Evolutionary conservation across 2,329 filamentous ascomycete species (phyloP).

Genomic region (Fusarium sp.): DNA sequence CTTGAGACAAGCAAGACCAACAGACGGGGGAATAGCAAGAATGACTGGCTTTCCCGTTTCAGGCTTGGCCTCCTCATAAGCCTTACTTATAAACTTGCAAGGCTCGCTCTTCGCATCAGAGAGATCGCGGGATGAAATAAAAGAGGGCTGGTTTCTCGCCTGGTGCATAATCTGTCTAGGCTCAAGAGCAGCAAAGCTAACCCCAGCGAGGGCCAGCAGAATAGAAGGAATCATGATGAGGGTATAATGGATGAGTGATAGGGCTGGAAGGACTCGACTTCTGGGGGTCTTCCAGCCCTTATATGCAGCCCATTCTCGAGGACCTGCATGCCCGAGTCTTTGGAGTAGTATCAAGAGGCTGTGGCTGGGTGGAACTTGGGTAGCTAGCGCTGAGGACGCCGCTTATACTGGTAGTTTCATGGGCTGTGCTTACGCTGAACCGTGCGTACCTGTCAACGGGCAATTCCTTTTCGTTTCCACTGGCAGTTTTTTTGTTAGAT

Average conservation of each 20-base stretch:
- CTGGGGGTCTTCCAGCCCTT: conserved; percentile 16
- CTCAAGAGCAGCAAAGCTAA: conserved; percentile 33
- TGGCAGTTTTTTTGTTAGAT: not conserved
- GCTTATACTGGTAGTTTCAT: conserved; percentile 1
- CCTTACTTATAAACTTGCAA: conserved; percentile 32
- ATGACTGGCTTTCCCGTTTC: conserved; percentile 9
- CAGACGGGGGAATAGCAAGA: conserved; percentile 32
- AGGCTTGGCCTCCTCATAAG: conserved; percentile 21
- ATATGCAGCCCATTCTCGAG: conserved; percentile 14
- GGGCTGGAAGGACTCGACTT: not conserved
- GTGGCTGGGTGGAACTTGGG: conserved; percentile 13
- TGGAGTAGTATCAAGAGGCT: not conserved
- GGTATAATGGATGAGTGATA: not conserved
- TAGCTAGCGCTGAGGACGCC: conserved; percentile 3
- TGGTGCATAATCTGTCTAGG: conserved; percentile 37
- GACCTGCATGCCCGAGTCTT: not conserved
- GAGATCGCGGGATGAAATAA: conserved; percentile 29
- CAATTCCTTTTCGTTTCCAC: not conserved
- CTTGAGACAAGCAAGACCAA: conserved; percentile 40
- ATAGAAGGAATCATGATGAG: conserved; percentile 31
- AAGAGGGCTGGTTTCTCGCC: conserved; percentile 24
- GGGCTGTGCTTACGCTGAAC: conserved; percentile 3
- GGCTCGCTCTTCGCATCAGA: conserved; percentile 20
- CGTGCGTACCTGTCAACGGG: not conserved
- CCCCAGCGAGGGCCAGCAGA: conserved; percentile 35